Percentiles rank a stretch among this genome's conserved stretches.
These are phyloP conservation scores for Russula sp. DNA, from an alignment of 768 basidiomycete genomes.

Conservation along the genomic window DNA sequence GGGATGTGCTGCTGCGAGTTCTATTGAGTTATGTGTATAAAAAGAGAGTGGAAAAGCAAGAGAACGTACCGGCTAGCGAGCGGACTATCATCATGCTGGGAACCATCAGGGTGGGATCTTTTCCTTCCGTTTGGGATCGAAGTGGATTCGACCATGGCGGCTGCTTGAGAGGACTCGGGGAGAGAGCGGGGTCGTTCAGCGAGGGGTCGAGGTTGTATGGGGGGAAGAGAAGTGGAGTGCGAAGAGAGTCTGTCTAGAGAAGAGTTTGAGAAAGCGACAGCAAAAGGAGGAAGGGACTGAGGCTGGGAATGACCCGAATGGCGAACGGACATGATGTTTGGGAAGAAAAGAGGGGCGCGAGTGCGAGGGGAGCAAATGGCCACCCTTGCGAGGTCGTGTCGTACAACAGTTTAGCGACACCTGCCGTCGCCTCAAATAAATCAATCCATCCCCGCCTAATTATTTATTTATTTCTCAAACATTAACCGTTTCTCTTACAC, in stretches of 20 bases:
- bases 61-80: conserved; percentile 27
- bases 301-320: conserved; percentile 49
- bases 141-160: conserved; percentile 24
- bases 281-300: conserved; percentile 73
- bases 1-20: conserved; percentile 41
- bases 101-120: conserved; percentile 30
- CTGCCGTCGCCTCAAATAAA: conserved; percentile 1
- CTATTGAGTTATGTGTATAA: conserved; percentile 21
- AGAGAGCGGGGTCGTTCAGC: conserved; percentile 32
- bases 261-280: conserved; percentile 64
- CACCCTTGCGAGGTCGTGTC: conserved; percentile 10
- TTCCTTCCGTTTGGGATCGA: conserved; percentile 33
- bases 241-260: conserved; percentile 51
- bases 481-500: conserved; percentile 17
- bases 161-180: conserved; percentile 30
- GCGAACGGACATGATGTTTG: conserved; percentile 32
- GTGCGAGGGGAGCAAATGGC: not conserved
- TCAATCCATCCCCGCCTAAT: not conserved
- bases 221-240: conserved; percentile 58
- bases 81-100: conserved; percentile 19
- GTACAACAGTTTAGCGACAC: not conserved
- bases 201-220: conserved; percentile 52
- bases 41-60: conserved; percentile 26
- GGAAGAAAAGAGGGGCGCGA: not conserved
- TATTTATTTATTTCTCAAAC: not conserved